Evolutionary conservation across 208 protist genomes (phyloP).

Genomic region (Angomonas ambiguus): DNA sequence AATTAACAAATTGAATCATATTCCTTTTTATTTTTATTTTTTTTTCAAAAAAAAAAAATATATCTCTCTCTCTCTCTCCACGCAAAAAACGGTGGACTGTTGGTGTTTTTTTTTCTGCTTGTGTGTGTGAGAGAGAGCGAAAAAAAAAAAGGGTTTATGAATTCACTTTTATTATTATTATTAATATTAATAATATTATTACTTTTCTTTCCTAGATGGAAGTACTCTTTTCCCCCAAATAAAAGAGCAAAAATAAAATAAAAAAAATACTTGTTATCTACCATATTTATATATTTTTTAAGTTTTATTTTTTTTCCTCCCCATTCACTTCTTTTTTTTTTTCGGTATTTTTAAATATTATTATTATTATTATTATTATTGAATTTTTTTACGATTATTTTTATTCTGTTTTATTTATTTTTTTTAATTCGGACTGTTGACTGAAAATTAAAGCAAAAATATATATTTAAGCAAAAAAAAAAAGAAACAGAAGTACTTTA

Average conservation of each 20-base stretch:
- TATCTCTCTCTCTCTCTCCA: no score
- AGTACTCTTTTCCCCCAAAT: not conserved
- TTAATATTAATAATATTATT: no score
- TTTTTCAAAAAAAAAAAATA: no score
- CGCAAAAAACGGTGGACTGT: no score
- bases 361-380: conserved; percentile 7
- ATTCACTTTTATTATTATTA: no score
- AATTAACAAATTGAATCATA: no score
- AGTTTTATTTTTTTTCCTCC: not conserved
- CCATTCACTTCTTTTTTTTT: conserved; percentile 16
- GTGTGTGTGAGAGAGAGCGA: no score
- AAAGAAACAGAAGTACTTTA: not conserved
- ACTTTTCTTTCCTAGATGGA: not conserved
- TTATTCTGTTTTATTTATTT: conserved; percentile 15
- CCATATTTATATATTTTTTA: conserved; percentile 18
- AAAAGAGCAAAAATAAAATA: not conserved
- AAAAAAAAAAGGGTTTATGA: no score
- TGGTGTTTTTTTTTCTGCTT: no score
- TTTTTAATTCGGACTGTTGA: not conserved
- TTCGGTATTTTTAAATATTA: not conserved
- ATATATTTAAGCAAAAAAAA: not conserved
- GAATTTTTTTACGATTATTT: not conserved
- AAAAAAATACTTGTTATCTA: not conserved
- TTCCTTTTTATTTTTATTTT: no score
- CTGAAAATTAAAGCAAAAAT: not conserved